phyloP scores from a whole-genome alignment of 176 grass and related monocot species.

The Metroxylon sagu region DNA sequence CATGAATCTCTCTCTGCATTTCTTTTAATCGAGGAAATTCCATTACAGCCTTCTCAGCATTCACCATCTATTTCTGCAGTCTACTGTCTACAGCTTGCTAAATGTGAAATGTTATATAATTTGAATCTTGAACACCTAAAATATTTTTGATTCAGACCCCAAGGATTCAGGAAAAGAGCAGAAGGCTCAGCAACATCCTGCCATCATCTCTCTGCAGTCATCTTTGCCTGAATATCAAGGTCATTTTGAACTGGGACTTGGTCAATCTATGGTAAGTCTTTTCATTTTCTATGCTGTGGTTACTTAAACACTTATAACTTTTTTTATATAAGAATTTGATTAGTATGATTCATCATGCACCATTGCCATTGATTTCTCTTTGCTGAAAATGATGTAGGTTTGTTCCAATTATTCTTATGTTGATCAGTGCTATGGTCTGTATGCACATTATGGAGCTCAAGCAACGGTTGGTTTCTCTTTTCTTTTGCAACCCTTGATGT shows the following conservation, averaged over 20 bases:
- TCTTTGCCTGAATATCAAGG: conserved; percentile 16
- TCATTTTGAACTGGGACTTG: conserved; percentile 27
- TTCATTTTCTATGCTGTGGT: neutral
- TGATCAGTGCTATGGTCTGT: conserved; percentile 69
- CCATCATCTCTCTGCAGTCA: neutral
- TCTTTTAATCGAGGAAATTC: no score
- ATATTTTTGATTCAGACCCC: conserved; percentile 17
- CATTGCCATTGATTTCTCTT: neutral
- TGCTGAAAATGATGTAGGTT: conserved; percentile 37
- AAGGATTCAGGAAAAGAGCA: conserved; percentile 8
- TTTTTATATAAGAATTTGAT: no score
- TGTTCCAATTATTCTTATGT: conserved; percentile 40
- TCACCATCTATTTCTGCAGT: conserved; percentile 4
- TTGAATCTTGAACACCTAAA: neutral
- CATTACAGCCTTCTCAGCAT: no score
- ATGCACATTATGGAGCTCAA: conserved; percentile 43
- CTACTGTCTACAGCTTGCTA: conserved; percentile 8
- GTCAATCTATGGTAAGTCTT: conserved; percentile 24
- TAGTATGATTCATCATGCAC: no score
- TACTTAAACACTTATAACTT: no score
- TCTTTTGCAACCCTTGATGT: neutral
- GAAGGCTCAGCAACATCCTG: conserved; percentile 1
- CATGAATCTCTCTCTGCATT: no score
- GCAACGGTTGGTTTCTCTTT: conserved; percentile 40
- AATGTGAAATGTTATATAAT: neutral